A percentile compares a stretch with the other conserved stretches of the same genome.
These are phyloP conservation scores for Cladosporium sp. DNA, from an alignment of 2,329 filamentous ascomycete genomes.

Conservation along the genomic window DNA sequence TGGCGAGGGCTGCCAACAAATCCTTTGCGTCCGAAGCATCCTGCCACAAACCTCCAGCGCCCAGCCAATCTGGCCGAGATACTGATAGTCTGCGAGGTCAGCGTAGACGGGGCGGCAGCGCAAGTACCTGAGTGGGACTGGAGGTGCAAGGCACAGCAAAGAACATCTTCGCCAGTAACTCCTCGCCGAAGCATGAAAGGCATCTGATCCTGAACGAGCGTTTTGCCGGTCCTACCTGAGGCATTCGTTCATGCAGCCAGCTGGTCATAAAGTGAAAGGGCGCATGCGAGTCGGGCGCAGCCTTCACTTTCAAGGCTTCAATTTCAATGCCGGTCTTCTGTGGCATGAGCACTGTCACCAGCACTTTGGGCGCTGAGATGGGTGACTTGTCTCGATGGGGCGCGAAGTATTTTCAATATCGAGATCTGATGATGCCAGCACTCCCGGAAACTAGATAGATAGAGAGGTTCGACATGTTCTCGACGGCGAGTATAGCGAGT, in stretches of 20 bases:
- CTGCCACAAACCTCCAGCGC: background rate
- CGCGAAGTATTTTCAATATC: background rate
- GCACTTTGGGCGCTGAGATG: background rate
- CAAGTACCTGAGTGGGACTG: background rate
- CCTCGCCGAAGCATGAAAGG: background rate
- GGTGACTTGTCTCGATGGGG: background rate
- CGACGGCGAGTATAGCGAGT: background rate
- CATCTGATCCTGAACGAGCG: background rate
- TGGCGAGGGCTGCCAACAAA: background rate
- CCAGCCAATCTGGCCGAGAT: background rate
- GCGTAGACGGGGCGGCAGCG: background rate
- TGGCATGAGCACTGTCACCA: background rate
- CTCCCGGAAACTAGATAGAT: background rate
- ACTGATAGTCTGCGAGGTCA: background rate
- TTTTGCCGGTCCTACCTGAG: background rate
- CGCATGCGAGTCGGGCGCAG: background rate
- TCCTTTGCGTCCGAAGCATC: background rate
- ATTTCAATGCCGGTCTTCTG: background rate
- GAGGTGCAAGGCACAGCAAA: background rate
- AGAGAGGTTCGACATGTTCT: background rate
- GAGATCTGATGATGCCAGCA: background rate
- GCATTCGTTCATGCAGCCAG: background rate
- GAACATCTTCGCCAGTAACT: background rate
- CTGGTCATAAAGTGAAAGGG: background rate
- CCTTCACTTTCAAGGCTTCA: background rate